A percentile compares a stretch with the other conserved stretches of the same genome.
Evolutionary conservation across 441 rosid genomes (phyloP).

Genomic region (Syzygium syzygioides): DNA sequence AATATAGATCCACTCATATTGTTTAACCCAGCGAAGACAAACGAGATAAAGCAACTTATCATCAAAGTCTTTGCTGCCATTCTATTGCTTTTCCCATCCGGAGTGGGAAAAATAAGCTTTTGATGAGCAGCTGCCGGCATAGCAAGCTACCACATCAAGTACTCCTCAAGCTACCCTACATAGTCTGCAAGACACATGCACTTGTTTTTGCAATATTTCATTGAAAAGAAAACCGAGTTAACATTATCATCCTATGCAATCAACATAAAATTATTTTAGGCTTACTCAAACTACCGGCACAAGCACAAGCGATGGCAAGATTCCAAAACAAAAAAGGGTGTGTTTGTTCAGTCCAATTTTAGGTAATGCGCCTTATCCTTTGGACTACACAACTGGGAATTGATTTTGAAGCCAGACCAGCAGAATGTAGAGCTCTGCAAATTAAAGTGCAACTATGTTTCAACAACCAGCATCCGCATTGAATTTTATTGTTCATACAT

Average conservation of each 20-base stretch:
- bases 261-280: background rate
- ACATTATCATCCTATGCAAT: background rate
- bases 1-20: background rate
- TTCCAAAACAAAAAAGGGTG: background rate
- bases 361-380: background rate
- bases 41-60: constrained; percentile 5
- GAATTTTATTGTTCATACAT: background rate
- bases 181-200: background rate
- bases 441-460: background rate
- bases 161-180: background rate
- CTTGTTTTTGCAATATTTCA: background rate
- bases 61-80: constrained; percentile 18
- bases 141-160: background rate
- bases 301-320: background rate
- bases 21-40: constrained; percentile 18
- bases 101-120: background rate
- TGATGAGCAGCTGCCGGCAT: constrained; percentile 27
- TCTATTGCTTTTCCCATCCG: constrained; percentile 16
- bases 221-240: background rate
- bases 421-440: background rate
- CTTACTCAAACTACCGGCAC: background rate
- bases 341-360: background rate
- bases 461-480: background rate
- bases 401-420: background rate
- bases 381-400: background rate